Percentiles rank a stretch among this genome's conserved stretches.
phyloP scores from a whole-genome alignment of 176 grass and related monocot species.

The Eragrostis curvula region DNA sequence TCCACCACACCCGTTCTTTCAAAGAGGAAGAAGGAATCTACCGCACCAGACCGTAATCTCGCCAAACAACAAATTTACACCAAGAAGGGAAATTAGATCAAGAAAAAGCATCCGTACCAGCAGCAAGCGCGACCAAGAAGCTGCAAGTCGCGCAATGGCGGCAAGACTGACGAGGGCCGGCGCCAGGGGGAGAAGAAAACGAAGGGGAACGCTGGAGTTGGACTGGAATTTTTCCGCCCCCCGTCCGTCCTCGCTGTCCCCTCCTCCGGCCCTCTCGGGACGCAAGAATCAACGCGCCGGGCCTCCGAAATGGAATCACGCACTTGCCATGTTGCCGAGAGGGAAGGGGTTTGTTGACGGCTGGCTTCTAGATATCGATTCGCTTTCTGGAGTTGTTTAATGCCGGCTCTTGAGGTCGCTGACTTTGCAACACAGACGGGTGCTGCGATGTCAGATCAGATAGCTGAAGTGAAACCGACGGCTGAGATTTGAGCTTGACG shows the following conservation, averaged over 20 bases:
- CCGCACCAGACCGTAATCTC: neutral
- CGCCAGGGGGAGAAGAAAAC: neutral
- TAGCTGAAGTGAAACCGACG: neutral
- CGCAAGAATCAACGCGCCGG: conserved; percentile 8
- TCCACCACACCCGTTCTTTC: neutral
- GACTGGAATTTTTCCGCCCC: neutral
- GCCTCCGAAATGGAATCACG: neutral
- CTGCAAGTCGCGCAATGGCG: conserved; percentile 25
- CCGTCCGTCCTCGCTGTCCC: neutral
- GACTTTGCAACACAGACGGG: neutral
- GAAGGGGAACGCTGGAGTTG: neutral
- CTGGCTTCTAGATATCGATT: neutral
- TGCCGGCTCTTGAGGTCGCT: neutral
- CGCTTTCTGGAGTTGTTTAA: neutral
- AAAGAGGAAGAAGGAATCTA: neutral
- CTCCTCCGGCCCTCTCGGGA: neutral
- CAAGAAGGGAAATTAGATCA: neutral
- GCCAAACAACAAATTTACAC: neutral
- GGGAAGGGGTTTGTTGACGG: neutral
- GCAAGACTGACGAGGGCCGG: neutral
- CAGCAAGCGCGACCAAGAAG: neutral
- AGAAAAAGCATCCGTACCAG: conserved; percentile 32
- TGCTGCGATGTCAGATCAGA: neutral
- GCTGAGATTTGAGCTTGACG: neutral
- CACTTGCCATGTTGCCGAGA: neutral